These are phyloP conservation scores for Gastrolobium villosum DNA, from an alignment of 306 rosid species.

Conservation along the genomic window DNA sequence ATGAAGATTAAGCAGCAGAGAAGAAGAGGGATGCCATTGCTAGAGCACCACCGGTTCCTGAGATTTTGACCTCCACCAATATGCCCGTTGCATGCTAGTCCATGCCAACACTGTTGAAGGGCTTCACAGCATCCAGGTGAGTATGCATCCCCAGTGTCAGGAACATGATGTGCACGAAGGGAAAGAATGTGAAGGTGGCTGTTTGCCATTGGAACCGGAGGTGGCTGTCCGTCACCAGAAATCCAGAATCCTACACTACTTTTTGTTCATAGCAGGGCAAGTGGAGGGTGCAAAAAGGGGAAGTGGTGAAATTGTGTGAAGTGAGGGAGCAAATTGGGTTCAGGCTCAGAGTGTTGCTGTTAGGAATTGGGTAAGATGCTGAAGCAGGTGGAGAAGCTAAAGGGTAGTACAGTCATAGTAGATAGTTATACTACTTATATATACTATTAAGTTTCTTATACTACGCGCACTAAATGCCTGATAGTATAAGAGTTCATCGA, in stretches of 20 bases:
- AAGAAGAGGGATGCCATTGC: not conserved
- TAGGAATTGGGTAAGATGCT: constrained; percentile 15
- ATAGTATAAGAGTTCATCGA: not conserved
- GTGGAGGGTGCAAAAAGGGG: not conserved
- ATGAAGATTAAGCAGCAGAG: not conserved
- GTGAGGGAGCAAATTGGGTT: constrained; percentile 1
- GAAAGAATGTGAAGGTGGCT: not conserved
- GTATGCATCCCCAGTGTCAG: not conserved
- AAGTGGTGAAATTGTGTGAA: not conserved
- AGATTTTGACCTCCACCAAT: constrained; percentile 14
- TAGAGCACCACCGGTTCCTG: not conserved
- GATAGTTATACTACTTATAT: not conserved
- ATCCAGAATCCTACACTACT: not conserved
- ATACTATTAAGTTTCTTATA: not conserved
- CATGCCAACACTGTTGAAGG: not conserved
- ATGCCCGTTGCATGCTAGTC: not conserved
- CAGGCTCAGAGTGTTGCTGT: not conserved
- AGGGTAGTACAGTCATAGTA: not conserved
- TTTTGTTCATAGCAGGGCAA: not conserved
- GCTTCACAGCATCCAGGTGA: not conserved
- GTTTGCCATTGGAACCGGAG: not conserved
- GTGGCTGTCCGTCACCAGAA: constrained; percentile 23
- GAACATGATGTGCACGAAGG: not conserved
- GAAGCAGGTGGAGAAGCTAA: constrained; percentile 28
- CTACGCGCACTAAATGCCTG: constrained; percentile 1